A percentile compares a stretch with the other conserved stretches of the same genome.
These are phyloP conservation scores for Aphanocladium album DNA, from an alignment of 2,329 filamentous ascomycete genomes.

Conservation along the genomic window DNA sequence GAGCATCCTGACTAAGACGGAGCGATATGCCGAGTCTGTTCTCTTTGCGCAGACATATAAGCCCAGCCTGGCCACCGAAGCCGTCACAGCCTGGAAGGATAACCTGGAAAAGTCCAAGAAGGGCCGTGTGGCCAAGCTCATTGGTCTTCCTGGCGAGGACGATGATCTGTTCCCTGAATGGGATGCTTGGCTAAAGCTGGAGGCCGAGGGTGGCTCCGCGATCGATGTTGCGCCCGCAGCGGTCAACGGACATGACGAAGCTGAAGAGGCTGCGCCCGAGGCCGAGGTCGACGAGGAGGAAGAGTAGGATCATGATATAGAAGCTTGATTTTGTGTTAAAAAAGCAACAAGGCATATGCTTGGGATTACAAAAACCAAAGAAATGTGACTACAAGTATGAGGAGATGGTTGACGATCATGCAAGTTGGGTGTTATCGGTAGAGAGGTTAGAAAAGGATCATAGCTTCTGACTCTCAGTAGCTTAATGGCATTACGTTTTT, in stretches of 20 bases:
- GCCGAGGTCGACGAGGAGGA: constrained; percentile 21
- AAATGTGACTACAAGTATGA: constrained; percentile 3
- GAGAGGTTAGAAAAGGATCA: constrained; percentile 9
- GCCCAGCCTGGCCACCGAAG: constrained; percentile 64
- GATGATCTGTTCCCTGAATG: constrained; percentile 93
- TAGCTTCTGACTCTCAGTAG: constrained; percentile 8
- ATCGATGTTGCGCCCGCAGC: not conserved
- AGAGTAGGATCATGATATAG: constrained; percentile 16
- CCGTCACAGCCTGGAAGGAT: constrained; percentile 77
- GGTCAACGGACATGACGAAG: constrained; percentile 18
- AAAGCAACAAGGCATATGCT: constrained; percentile 3
- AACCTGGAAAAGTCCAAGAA: constrained; percentile 80
- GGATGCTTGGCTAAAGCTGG: constrained; percentile 82
- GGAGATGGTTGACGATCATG: not conserved
- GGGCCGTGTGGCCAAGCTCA: constrained; percentile 73
- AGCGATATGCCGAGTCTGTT: constrained; percentile 76
- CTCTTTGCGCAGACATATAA: constrained; percentile 95
- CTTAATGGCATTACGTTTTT: constrained; percentile 10
- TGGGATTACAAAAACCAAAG: constrained; percentile 2
- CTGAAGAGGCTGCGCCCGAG: constrained; percentile 18
- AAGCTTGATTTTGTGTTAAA: constrained; percentile 2
- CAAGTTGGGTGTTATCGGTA: constrained; percentile 1
- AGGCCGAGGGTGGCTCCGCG: constrained; percentile 59
- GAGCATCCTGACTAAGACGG: constrained; percentile 72
- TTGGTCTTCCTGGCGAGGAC: constrained; percentile 77